Conservation (phyloP, 2,329 filamentous ascomycete genomes). For the Aspergillus uvarum region DNA sequence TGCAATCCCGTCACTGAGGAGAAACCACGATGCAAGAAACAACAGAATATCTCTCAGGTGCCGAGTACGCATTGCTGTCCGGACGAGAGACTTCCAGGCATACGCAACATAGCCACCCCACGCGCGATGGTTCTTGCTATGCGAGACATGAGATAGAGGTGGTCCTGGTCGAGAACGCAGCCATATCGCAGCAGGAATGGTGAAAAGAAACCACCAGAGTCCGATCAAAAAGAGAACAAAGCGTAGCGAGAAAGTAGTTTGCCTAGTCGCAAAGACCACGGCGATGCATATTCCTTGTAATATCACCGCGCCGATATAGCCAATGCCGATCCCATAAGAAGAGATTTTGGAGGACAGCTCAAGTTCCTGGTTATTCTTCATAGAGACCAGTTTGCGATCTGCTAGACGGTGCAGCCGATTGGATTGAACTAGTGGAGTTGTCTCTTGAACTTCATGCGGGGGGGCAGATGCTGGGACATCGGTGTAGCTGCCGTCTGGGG, state of each 20-base stretch:
- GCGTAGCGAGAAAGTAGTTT: constrained; percentile 80
- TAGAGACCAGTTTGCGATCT: constrained; percentile 2
- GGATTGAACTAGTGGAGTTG: constrained; percentile 29
- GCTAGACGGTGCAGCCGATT: constrained; percentile 8
- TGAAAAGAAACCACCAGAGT: constrained; percentile 90
- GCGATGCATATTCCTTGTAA: constrained; percentile 79
- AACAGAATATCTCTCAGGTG: constrained; percentile 76
- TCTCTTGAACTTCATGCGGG: constrained; percentile 16
- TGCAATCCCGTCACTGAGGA: constrained; percentile 89
- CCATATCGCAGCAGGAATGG: constrained; percentile 83
- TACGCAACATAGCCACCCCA: constrained; percentile 74
- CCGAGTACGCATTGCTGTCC: constrained; percentile 73
- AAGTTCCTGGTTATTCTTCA: constrained; percentile 63
- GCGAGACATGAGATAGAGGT: constrained; percentile 57
- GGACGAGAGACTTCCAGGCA: constrained; percentile 83
- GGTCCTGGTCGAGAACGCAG: constrained; percentile 85
- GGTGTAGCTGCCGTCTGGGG: constrained; percentile 15
- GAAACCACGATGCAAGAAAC: constrained; percentile 89
- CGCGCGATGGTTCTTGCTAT: constrained; percentile 44
- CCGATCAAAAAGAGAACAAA: constrained; percentile 86
- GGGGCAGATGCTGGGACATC: constrained; percentile 1
- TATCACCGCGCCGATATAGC: constrained; percentile 82
- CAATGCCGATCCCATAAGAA: constrained; percentile 87
- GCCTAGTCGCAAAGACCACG: constrained; percentile 69
- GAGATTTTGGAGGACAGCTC: constrained; percentile 87